phyloP scores from a whole-genome alignment of 1,284 basidiomycete genomes.

The Mixia osmundae region DNA sequence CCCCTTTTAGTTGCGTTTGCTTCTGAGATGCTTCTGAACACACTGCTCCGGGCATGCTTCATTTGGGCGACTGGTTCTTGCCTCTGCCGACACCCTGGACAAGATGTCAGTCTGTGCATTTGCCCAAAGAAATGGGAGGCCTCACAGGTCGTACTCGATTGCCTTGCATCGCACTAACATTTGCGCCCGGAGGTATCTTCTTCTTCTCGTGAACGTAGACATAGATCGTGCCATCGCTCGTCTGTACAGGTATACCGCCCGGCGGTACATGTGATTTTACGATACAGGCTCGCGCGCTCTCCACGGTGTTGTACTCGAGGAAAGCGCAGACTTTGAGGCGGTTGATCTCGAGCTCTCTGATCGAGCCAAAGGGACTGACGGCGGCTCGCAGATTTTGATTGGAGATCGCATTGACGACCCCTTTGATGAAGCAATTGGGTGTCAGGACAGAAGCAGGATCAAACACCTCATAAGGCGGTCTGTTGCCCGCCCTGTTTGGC shows the following conservation, averaged over 20 bases:
- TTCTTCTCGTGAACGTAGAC: slow-evolving; percentile 78
- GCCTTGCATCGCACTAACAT: too few relatives aligned
- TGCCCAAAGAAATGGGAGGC: too few relatives aligned
- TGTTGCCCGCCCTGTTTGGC: not conserved
- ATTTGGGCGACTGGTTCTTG: too few relatives aligned
- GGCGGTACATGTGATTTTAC: too few relatives aligned
- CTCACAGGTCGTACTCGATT: too few relatives aligned
- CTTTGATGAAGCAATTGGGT: slow-evolving; percentile 68
- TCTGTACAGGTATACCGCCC: slow-evolving; percentile 30
- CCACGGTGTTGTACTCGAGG: slow-evolving; percentile 60
- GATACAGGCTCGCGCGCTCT: slow-evolving; percentile 61
- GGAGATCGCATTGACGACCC: slow-evolving; percentile 48
- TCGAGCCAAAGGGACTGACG: slow-evolving; percentile 47
- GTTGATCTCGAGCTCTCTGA: slow-evolving; percentile 75
- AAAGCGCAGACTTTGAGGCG: slow-evolving; percentile 78
- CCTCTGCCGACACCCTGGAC: too few relatives aligned
- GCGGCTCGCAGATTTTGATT: slow-evolving; percentile 34
- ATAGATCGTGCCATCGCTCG: slow-evolving; percentile 39
- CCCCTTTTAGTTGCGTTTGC: too few relatives aligned
- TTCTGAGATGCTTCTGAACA: too few relatives aligned
- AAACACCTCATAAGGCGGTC: not conserved
- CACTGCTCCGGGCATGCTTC: too few relatives aligned
- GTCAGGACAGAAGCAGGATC: slow-evolving; percentile 35
- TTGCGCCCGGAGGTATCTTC: too few relatives aligned
- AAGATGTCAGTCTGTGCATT: too few relatives aligned